Conservation (phyloP, 208 protist species). For the Acanthamoeba healyi region DNA sequence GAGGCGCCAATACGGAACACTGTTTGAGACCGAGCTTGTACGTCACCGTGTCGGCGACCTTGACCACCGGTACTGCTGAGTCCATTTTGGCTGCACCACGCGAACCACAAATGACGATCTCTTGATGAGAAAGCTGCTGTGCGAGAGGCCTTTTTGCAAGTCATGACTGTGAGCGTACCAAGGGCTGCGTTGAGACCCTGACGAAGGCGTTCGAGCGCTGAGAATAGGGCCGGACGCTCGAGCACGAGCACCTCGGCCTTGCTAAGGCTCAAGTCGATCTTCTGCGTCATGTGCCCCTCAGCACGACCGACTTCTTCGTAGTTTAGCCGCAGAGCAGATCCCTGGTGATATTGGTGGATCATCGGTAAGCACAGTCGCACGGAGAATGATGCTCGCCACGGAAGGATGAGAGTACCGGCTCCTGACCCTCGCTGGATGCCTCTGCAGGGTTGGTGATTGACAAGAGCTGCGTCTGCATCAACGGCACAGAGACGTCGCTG, state of each 20-base stretch:
- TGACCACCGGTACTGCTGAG: not conserved
- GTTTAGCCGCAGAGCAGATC: conserved; percentile 3
- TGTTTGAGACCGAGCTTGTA: conserved; percentile 26
- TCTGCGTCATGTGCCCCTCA: conserved; percentile 29
- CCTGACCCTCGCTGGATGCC: not conserved
- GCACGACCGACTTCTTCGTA: not conserved
- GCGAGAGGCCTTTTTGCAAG: not conserved
- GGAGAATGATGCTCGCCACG: not conserved
- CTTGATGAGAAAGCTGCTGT: not conserved
- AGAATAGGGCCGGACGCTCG: not conserved
- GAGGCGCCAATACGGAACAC: not conserved
- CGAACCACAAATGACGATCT: not conserved
- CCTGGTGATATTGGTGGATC: not conserved
- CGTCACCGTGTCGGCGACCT: not conserved
- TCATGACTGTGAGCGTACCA: not conserved
- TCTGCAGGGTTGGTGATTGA: not conserved
- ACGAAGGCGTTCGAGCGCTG: not conserved
- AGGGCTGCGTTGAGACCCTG: not conserved
- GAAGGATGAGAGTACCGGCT: not conserved
- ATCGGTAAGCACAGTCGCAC: not conserved
- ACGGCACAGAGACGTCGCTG: not conserved
- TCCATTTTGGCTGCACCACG: not conserved
- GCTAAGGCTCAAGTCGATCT: not conserved
- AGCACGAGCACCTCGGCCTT: not conserved
- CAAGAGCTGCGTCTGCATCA: not conserved